Conservation (phyloP, 2,329 filamentous ascomycete genomes). For the Scytalidium sp. region DNA sequence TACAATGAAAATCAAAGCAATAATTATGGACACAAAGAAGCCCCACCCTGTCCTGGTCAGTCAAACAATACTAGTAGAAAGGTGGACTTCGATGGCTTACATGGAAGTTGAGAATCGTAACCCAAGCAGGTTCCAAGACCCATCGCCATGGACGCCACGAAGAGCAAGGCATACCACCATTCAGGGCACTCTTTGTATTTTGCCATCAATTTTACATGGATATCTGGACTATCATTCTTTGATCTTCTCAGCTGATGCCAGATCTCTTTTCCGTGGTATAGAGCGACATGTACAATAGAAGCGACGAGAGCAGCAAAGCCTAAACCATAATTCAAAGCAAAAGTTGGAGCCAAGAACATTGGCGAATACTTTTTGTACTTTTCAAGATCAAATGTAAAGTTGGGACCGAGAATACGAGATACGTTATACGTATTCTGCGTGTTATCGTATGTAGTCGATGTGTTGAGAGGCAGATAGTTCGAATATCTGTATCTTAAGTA, state of each 20-base stretch:
- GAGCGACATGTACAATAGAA: conserved; percentile 62
- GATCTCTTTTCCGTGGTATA: conserved; percentile 65
- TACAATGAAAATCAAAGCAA: conserved; percentile 59
- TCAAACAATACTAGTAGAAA: neutral
- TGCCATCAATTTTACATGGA: conserved; percentile 51
- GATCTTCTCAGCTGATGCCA: conserved; percentile 37
- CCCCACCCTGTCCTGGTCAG: conserved; percentile 22
- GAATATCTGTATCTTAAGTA: conserved; percentile 44
- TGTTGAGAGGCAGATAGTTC: conserved; percentile 65
- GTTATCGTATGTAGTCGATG: conserved; percentile 70
- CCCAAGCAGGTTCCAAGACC: conserved; percentile 43
- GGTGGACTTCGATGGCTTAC: conserved; percentile 5
- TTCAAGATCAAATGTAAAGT: conserved; percentile 59
- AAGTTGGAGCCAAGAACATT: conserved; percentile 67
- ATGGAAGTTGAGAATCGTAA: conserved; percentile 58
- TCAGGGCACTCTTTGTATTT: conserved; percentile 51
- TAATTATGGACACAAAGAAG: conserved; percentile 27
- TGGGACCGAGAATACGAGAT: conserved; percentile 54
- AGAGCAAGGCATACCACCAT: conserved; percentile 54
- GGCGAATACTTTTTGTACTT: conserved; percentile 68
- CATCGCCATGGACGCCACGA: conserved; percentile 44
- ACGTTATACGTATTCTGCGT: conserved; percentile 63
- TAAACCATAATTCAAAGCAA: conserved; percentile 65
- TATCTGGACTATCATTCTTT: conserved; percentile 40
- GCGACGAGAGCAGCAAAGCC: conserved; percentile 70